Conservation (phyloP, 208 protist species). For the Sergeia podlipaevii region DNA sequence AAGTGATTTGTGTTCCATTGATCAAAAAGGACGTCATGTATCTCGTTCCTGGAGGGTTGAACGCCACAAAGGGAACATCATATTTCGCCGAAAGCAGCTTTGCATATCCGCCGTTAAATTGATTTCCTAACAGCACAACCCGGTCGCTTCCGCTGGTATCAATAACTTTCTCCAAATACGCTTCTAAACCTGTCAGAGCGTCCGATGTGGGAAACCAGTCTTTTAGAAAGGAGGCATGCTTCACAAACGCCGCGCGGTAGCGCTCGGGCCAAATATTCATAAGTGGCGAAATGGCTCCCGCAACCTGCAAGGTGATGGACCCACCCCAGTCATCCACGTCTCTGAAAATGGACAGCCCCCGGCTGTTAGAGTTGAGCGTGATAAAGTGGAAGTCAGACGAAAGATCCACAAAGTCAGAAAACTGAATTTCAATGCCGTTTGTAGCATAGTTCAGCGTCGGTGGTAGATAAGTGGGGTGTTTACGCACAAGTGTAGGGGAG, state of each 20-base stretch:
- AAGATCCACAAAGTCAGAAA: constrained; percentile 77
- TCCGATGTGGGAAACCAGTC: constrained; percentile 55
- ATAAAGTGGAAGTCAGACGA: constrained; percentile 74
- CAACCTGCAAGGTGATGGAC: constrained; percentile 64
- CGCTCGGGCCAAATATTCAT: constrained; percentile 71
- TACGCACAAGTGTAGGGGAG: constrained; percentile 48
- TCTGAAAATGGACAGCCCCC: constrained; percentile 70
- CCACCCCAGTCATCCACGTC: constrained; percentile 80
- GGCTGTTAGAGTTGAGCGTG: constrained; percentile 77
- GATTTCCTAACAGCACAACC: constrained; percentile 78
- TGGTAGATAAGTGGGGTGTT: constrained; percentile 45
- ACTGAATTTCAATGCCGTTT: constrained; percentile 55
- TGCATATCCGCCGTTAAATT: constrained; percentile 89
- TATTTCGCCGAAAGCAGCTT: constrained; percentile 58
- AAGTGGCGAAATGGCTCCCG: constrained; percentile 59
- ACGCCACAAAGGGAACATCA: constrained; percentile 59
- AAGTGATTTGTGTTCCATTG: constrained; percentile 53
- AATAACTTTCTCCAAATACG: constrained; percentile 48
- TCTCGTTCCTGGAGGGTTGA: constrained; percentile 76
- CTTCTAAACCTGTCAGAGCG: constrained; percentile 43
- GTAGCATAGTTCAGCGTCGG: constrained; percentile 66
- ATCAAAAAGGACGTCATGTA: constrained; percentile 31
- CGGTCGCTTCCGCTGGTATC: constrained; percentile 15
- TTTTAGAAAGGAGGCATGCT: constrained; percentile 52
- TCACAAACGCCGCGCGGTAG: constrained; percentile 47